Evolutionary conservation across 2,329 filamentous ascomycete species (phyloP).

Genomic region (Aspergillus sojae): DNA sequence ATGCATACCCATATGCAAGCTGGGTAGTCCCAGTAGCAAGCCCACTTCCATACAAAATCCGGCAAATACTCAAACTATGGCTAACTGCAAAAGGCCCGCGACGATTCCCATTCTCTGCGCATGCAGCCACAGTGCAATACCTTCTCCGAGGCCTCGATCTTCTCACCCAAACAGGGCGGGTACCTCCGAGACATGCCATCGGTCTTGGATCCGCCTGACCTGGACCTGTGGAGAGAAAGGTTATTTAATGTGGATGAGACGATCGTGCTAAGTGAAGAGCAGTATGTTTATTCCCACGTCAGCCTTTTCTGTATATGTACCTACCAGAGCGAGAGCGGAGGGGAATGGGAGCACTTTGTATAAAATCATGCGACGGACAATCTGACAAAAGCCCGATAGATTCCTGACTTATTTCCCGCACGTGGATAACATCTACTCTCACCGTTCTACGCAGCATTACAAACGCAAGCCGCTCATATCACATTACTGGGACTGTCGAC

Average conservation of each 20-base stretch:
- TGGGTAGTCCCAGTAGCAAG: neutral
- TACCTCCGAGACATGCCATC: slow-evolving; percentile 50
- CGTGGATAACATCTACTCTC: slow-evolving; percentile 82
- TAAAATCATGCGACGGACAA: neutral
- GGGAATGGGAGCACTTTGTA: neutral
- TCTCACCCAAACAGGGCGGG: slow-evolving; percentile 26
- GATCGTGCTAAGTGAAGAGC: slow-evolving; percentile 72
- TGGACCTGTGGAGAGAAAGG: slow-evolving; percentile 70
- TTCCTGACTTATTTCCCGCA: slow-evolving; percentile 82
- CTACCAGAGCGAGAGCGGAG: neutral
- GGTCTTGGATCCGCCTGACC: slow-evolving; percentile 67
- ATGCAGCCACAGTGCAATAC: slow-evolving; percentile 19
- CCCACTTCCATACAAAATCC: neutral
- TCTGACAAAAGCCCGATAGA: slow-evolving; percentile 42
- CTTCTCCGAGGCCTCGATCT: slow-evolving; percentile 21
- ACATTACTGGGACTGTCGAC: slow-evolving; percentile 82
- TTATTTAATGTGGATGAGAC: slow-evolving; percentile 75
- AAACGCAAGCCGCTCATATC: slow-evolving; percentile 82
- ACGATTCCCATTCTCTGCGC: slow-evolving; percentile 22
- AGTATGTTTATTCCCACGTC: slow-evolving; percentile 53
- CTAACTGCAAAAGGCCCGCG: slow-evolving; percentile 9
- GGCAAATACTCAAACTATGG: neutral
- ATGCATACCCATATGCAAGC: neutral
- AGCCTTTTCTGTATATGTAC: neutral
- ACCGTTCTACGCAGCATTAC: slow-evolving; percentile 77